Conservation (phyloP, 2,329 filamentous ascomycete species). For the Pestalotiopsis fici region DNA sequence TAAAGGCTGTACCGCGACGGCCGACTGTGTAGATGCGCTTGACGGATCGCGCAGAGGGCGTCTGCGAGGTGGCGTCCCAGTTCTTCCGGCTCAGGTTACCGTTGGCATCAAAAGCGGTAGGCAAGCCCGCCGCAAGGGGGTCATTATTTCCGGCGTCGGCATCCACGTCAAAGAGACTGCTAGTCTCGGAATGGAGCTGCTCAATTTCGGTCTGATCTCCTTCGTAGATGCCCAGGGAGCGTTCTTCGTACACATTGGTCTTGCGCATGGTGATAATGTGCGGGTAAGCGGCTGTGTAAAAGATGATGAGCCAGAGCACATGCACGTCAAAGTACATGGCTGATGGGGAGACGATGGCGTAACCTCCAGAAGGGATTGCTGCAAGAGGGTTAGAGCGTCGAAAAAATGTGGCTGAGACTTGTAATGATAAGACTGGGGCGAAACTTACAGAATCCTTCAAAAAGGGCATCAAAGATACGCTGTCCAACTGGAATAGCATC, state of each 20-base stretch:
- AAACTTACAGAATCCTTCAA: constrained; percentile 44
- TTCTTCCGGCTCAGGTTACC: not conserved
- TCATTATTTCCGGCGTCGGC: not conserved
- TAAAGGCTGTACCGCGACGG: constrained; percentile 9
- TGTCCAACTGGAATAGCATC: constrained; percentile 51
- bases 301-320: constrained; percentile 51
- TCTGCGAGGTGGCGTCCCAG: constrained; percentile 8
- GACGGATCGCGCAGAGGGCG: not conserved
- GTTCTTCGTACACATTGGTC: constrained; percentile 62
- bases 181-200: constrained; percentile 7
- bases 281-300: constrained; percentile 51
- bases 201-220: constrained; percentile 19
- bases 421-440: no score
- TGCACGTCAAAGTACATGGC: constrained; percentile 49
- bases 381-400: no score
- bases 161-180: constrained; percentile 1
- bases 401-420: no score
- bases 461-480: constrained; percentile 64
- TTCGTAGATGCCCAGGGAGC: constrained; percentile 51
- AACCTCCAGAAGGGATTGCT: constrained; percentile 66
- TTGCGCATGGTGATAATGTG: constrained; percentile 53
- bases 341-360: constrained; percentile 64
- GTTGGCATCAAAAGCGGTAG: not conserved
- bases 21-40: constrained; percentile 4
- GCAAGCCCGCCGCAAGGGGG: not conserved